phyloP scores from a whole-genome alignment of 768 basidiomycete genomes.

The Cubamyces lactineus region DNA sequence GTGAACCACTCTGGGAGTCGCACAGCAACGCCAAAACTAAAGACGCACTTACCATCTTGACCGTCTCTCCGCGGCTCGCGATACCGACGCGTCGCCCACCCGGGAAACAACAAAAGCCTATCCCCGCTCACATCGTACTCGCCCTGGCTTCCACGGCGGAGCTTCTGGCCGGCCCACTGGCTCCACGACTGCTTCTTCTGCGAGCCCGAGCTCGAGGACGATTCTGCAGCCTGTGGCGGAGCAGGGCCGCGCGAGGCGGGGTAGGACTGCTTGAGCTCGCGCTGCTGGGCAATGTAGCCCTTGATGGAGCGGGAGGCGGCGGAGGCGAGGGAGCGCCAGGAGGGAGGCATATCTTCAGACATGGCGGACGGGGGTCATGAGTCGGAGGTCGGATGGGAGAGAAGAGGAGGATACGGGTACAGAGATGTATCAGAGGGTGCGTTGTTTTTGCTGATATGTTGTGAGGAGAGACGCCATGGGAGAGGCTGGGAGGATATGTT shows the following conservation, averaged over 20 bases:
- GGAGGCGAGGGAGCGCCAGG: constrained; percentile 35
- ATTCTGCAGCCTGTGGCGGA: constrained; percentile 18
- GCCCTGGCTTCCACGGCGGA: constrained; percentile 30
- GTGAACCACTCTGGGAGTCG: not conserved
- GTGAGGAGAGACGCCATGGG: too few relatives aligned
- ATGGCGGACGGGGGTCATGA: constrained; percentile 18
- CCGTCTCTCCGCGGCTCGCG: constrained; percentile 14
- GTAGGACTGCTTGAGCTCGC: constrained; percentile 41
- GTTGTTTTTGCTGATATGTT: too few relatives aligned
- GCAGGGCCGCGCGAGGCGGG: constrained; percentile 15
- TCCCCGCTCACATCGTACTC: constrained; percentile 41
- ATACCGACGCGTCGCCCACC: constrained; percentile 73
- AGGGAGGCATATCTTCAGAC: constrained; percentile 38
- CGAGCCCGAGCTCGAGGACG: constrained; percentile 15
- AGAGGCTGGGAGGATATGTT: too few relatives aligned
- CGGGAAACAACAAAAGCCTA: constrained; percentile 69
- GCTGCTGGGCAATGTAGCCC: constrained; percentile 49
- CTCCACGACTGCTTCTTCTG: constrained; percentile 50
- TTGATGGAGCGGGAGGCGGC: constrained; percentile 47
- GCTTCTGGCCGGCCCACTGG: constrained; percentile 64
- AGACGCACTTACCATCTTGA: constrained; percentile 30
- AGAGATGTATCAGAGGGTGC: too few relatives aligned
- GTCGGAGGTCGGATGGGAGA: not conserved
- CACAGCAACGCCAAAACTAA: constrained; percentile 25
- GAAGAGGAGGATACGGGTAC: too few relatives aligned